Evolutionary conservation across 2,329 filamentous ascomycete genomes (phyloP).

Genomic region (Fusarium sp.): DNA sequence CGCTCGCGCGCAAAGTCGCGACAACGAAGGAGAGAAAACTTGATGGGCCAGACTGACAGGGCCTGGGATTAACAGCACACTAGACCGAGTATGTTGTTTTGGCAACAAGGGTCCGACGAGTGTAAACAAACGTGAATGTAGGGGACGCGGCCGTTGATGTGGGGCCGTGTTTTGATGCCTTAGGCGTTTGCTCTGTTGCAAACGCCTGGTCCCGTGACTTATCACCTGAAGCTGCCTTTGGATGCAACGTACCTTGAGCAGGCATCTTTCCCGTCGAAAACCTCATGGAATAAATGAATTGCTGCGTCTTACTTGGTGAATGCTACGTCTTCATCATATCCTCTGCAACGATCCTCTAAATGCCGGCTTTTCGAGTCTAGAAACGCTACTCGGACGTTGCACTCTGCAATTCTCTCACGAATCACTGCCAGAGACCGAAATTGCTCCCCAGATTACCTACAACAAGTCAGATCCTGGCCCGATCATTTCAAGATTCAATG

Average conservation of each 20-base stretch:
- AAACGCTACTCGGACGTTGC: background rate
- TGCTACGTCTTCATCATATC: background rate
- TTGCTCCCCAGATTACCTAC: background rate
- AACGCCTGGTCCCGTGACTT: constrained; percentile 29
- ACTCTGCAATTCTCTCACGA: background rate
- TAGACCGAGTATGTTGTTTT: constrained; percentile 45
- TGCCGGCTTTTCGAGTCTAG: background rate
- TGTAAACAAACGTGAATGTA: constrained; percentile 48
- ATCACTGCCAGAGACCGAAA: constrained; percentile 6
- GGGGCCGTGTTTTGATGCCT: constrained; percentile 41
- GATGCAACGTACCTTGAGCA: background rate
- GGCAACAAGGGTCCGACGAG: constrained; percentile 35
- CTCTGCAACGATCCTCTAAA: background rate
- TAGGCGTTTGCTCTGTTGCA: constrained; percentile 6
- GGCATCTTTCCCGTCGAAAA: background rate
- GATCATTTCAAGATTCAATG: background rate
- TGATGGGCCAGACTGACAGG: constrained; percentile 40
- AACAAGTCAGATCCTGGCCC: constrained; percentile 14
- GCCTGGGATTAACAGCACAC: constrained; percentile 34
- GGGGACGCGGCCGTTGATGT: constrained; percentile 38
- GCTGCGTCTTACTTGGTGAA: background rate
- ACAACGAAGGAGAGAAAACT: constrained; percentile 37
- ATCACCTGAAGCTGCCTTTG: constrained; percentile 22
- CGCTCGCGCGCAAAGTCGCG: constrained; percentile 42
- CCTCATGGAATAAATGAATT: background rate